A percentile compares a stretch with the other conserved stretches of the same genome.
These are phyloP conservation scores for Monilinia laxa DNA, from an alignment of 2,329 filamentous ascomycete genomes.

Conservation along the genomic window DNA sequence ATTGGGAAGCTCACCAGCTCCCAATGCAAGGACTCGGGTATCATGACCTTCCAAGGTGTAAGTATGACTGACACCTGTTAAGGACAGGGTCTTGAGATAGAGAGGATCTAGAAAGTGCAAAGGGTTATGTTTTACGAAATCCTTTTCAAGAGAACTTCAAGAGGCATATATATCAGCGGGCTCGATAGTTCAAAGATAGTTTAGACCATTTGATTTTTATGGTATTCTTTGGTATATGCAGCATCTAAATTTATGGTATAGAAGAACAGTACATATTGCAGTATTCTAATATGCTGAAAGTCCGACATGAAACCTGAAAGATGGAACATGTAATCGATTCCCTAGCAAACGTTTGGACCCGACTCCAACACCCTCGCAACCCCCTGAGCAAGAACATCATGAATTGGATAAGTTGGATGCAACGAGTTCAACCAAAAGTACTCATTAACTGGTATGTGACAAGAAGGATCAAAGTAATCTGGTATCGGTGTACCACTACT, in stretches of 20 bases:
- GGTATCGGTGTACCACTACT: constrained; percentile 48
- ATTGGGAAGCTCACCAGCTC: constrained; percentile 1
- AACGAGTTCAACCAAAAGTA: constrained; percentile 65
- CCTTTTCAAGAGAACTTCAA: too few relatives aligned
- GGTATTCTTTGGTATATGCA: background rate
- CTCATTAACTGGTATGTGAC: constrained; percentile 56
- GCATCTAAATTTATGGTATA: background rate
- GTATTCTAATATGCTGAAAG: background rate
- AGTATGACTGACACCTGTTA: too few relatives aligned
- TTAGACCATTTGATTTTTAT: background rate
- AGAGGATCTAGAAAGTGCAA: background rate
- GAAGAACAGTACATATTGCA: background rate
- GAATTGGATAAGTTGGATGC: constrained; percentile 63
- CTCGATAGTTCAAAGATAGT: background rate
- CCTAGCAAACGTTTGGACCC: constrained; percentile 45
- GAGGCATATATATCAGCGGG: too few relatives aligned
- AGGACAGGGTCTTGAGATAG: background rate
- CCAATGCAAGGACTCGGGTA: background rate
- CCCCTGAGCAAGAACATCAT: constrained; percentile 56
- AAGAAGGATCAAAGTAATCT: constrained; percentile 47
- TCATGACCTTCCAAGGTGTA: too few relatives aligned
- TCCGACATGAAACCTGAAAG: background rate
- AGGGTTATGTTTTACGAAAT: background rate
- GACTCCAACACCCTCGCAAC: constrained; percentile 45
- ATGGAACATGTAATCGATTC: background rate